Base-by-base conservation (phyloP, 208 protist species). In the Leishmania amazonensis region DNA sequence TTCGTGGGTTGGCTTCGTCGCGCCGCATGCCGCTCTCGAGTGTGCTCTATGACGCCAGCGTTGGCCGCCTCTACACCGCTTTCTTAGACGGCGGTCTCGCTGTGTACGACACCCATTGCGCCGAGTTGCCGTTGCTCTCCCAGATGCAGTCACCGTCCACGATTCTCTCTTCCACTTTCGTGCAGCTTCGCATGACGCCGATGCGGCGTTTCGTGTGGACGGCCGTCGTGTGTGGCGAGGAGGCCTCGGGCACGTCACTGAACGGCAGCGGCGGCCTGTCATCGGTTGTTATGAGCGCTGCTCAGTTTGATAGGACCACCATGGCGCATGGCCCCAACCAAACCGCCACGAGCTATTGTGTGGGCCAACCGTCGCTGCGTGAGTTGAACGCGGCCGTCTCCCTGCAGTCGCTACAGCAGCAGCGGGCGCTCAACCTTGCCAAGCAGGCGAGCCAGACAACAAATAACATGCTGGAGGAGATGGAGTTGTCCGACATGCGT, bases 81-180 rank as follows among this genome's bases (percentile, higher is more conserved):
- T 81, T 78, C 49, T 83, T 84, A 13, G 94, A 97, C 85, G 91
- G 94, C 45, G 80, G 76, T 40, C 70, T 95, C 35, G 38, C 84
- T 53, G 86, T 77, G 0, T 95, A 93, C 72, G 83, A 94, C 84
- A 31, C 92, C 38, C 49, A 65, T 49, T 38, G 60, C 47, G 49
- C 53, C 3, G 76, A 84, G 51, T 83, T 92, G 75, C 75, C 87
- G n/a, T 47, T 89, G 42, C 45, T 87, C 28, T 73, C 83, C 13
- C 86, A 88, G 54, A 72, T 87, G 54, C 85, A 79, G 47, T 81
- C 84, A 1, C 76, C 89, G 21, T 70, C 81, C n/a, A 72, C 83
- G 7, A 76, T 80, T 45, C 68, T 89, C 57, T 86, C 85, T 7
- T 82, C 74, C 74, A 80, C 71, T 15, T 90, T 88, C 64, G 76